Evolutionary conservation across 148 eudicot genomes (phyloP).

Genomic region (Chenopodium formosanum): DNA sequence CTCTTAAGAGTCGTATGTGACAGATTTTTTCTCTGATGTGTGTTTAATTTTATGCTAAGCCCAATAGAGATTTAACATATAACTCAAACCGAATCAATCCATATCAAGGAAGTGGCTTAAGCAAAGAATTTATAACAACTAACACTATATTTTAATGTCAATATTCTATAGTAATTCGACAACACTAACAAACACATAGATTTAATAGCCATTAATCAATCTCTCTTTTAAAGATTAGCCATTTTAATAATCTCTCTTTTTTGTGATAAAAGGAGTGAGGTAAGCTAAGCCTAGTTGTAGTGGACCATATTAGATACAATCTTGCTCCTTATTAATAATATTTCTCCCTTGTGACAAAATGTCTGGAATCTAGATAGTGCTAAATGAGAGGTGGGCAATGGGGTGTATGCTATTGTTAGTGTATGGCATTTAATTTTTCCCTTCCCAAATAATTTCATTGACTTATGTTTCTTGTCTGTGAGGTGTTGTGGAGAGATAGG

Average conservation of each 20-base stretch:
- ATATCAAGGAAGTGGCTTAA: too few relatives aligned
- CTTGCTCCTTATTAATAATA: neutral
- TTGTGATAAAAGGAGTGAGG: neutral
- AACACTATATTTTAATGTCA: too few relatives aligned
- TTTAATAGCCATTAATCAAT: neutral
- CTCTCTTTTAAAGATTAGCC: too few relatives aligned
- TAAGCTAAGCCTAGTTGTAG: conserved; percentile 15
- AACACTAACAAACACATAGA: neutral
- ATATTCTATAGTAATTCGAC: neutral
- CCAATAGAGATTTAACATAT: too few relatives aligned
- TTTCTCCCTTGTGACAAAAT: neutral
- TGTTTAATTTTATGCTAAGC: too few relatives aligned
- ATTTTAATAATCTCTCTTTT: conserved; percentile 2
- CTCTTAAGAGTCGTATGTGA: too few relatives aligned
- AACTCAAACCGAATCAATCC: too few relatives aligned
- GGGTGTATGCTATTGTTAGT: conserved; percentile 5
- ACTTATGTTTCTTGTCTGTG: conserved; percentile 18
- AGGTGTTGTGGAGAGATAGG: conserved; percentile 22
- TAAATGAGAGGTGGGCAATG: conserved; percentile 26
- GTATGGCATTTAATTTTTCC: conserved; percentile 9
- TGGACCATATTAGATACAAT: conserved; percentile 19
- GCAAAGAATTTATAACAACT: too few relatives aligned
- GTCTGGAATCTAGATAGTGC: conserved; percentile 22
- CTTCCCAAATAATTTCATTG: conserved; percentile 18
- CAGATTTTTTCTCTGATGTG: too few relatives aligned